A percentile compares a stretch with the other conserved stretches of the same genome.
Evolutionary conservation across 768 basidiomycete species (phyloP).

Genomic region (Kwoniella sp.): DNA sequence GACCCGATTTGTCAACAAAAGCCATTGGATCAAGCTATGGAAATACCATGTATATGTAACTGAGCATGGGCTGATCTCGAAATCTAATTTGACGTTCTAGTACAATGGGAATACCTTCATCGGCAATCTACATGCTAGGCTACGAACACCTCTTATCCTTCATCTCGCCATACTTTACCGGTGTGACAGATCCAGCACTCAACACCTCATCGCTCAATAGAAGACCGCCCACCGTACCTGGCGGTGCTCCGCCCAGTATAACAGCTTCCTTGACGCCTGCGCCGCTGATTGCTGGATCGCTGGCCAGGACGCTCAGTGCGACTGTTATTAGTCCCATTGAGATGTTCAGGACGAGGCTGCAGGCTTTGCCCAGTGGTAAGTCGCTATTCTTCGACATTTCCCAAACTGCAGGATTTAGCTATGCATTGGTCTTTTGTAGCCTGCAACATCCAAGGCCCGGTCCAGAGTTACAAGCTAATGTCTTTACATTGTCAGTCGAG

Average conservation of each 20-base stretch:
- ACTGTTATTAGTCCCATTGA: slow-evolving; percentile 58
- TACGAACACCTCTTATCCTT: slow-evolving; percentile 73
- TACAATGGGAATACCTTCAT: slow-evolving; percentile 85
- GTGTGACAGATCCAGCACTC: slow-evolving; percentile 30
- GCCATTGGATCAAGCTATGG: too few relatives aligned
- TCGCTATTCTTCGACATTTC: slow-evolving; percentile 3
- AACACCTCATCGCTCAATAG: slow-evolving; percentile 39
- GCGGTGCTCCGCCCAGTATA: not conserved
- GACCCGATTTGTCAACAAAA: too few relatives aligned
- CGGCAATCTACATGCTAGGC: slow-evolving; percentile 91
- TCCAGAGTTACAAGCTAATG: too few relatives aligned
- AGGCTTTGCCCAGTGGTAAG: slow-evolving; percentile 49
- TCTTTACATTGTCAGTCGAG: slow-evolving; percentile 17
- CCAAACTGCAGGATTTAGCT: too few relatives aligned
- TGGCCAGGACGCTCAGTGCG: slow-evolving; percentile 78
- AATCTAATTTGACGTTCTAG: too few relatives aligned
- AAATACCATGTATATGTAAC: too few relatives aligned
- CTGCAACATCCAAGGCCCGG: too few relatives aligned
- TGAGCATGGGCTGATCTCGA: not conserved
- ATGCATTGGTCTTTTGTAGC: too few relatives aligned
- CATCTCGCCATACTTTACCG: slow-evolving; percentile 43
- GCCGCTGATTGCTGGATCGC: slow-evolving; percentile 79
- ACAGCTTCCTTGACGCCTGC: slow-evolving; percentile 58
- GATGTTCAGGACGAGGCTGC: slow-evolving; percentile 53
- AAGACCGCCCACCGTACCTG: not conserved